Percentiles rank a stretch among this genome's conserved stretches.
phyloP scores from a whole-genome alignment of 2,329 filamentous ascomycete genomes.

The Ramichloridium luteum region DNA sequence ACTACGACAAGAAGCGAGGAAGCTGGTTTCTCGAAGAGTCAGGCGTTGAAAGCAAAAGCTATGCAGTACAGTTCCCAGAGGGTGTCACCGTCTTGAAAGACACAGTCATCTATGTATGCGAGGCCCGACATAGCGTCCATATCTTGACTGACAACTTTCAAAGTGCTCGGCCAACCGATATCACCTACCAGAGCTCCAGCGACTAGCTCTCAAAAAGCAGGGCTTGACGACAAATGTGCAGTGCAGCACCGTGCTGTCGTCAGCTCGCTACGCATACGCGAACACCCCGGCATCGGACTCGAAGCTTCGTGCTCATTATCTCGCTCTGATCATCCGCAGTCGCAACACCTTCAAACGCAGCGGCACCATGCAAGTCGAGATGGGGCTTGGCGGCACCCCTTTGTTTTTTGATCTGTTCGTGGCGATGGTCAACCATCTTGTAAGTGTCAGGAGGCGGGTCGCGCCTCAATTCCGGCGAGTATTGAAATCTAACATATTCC shows the following conservation, averaged over 20 bases:
- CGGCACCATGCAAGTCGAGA: slow-evolving; percentile 90
- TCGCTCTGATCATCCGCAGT: slow-evolving; percentile 82
- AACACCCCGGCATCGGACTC: slow-evolving; percentile 83
- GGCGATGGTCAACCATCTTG: slow-evolving; percentile 82
- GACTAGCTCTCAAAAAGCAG: slow-evolving; percentile 75
- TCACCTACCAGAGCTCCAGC: slow-evolving; percentile 71
- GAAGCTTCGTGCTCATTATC: slow-evolving; percentile 81
- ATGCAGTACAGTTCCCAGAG: slow-evolving; percentile 39
- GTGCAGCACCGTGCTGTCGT: slow-evolving; percentile 71
- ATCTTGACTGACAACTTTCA: background rate
- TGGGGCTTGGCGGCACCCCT: slow-evolving; percentile 67
- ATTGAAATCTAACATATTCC: too few relatives aligned
- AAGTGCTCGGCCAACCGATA: slow-evolving; percentile 72
- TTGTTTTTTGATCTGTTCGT: slow-evolving; percentile 92
- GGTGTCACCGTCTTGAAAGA: slow-evolving; percentile 68
- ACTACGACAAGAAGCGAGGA: slow-evolving; percentile 69
- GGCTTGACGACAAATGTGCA: slow-evolving; percentile 75
- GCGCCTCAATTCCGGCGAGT: too few relatives aligned
- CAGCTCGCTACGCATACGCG: slow-evolving; percentile 79
- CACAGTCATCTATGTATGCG: slow-evolving; percentile 63
- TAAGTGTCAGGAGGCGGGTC: slow-evolving; percentile 38
- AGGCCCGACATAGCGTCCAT: too few relatives aligned
- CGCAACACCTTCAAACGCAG: slow-evolving; percentile 83
- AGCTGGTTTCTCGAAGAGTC: slow-evolving; percentile 69
- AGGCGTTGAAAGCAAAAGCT: slow-evolving; percentile 51